Conservation (phyloP, 179 eudicot genomes). For the Dionaea muscipula region DNA sequence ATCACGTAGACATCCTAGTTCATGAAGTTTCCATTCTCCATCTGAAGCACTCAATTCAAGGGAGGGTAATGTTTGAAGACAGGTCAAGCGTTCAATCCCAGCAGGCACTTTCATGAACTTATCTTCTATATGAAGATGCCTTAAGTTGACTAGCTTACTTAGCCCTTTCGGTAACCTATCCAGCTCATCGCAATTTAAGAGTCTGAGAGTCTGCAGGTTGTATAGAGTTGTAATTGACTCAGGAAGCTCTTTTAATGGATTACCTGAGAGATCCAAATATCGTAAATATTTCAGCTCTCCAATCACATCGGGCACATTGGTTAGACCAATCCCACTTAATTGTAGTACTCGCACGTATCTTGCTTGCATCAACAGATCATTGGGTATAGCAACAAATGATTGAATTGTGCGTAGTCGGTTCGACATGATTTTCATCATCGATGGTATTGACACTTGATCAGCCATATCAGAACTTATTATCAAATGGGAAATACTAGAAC, state of each 20-base stretch:
- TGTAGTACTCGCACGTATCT: too few relatives aligned
- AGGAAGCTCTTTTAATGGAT: background rate
- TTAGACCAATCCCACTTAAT: background rate
- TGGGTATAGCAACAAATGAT: too few relatives aligned
- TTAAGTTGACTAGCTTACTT: conserved; percentile 10
- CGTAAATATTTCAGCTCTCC: conserved; percentile 15
- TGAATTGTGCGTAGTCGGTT: too few relatives aligned
- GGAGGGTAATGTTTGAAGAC: conserved; percentile 17
- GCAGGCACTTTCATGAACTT: background rate
- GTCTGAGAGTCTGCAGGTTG: conserved; percentile 14
- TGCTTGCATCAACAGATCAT: too few relatives aligned
- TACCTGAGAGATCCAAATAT: conserved; percentile 4
- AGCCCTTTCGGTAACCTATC: conserved; percentile 13
- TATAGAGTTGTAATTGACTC: conserved; percentile 12
- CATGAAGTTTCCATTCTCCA: conserved; percentile 11
- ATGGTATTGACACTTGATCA: background rate
- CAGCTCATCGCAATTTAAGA: background rate
- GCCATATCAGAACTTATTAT: background rate
- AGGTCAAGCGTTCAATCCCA: conserved; percentile 11
- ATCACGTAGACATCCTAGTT: conserved; percentile 13
- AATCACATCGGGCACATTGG: conserved; percentile 7
- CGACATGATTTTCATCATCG: background rate
- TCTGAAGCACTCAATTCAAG: conserved; percentile 9
- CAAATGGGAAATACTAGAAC: conserved; percentile 5
- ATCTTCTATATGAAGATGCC: background rate